Conservation (phyloP, 1,284 basidiomycete genomes). For the Abortiporus biennis region DNA sequence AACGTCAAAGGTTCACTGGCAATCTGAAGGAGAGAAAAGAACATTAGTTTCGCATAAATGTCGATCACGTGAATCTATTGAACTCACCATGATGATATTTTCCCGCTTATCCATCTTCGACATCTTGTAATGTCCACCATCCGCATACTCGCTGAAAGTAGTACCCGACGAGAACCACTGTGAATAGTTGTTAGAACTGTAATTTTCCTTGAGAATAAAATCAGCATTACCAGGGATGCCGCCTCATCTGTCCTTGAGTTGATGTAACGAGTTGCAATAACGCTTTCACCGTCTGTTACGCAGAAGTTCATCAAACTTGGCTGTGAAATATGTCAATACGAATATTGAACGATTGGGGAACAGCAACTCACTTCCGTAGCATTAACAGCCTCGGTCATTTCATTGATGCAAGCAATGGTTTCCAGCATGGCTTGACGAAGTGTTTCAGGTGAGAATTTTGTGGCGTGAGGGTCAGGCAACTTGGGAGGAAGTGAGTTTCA, state of each 20-base stretch:
- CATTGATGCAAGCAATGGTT: slow-evolving; percentile 77
- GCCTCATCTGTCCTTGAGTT: slow-evolving; percentile 90
- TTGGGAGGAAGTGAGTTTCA: too few species aligned
- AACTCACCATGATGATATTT: slow-evolving; percentile 80
- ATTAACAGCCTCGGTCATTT: slow-evolving; percentile 66
- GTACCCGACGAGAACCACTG: slow-evolving; percentile 96
- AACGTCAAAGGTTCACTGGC: slow-evolving; percentile 92
- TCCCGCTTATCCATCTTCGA: slow-evolving; percentile 94
- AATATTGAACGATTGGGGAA: slow-evolving; percentile 5
- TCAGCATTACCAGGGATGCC: slow-evolving; percentile 64
- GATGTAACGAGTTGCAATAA: slow-evolving; percentile 93
- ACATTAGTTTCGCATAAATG: slow-evolving; percentile 1
- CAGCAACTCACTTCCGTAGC: slow-evolving; percentile 57
- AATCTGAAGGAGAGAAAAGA: slow-evolving; percentile 38
- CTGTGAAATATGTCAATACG: slow-evolving; percentile 28
- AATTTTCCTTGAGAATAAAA: background rate
- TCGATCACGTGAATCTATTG: too few species aligned
- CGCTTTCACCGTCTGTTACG: slow-evolving; percentile 89
- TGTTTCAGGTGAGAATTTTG: slow-evolving; percentile 54
- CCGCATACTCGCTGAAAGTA: slow-evolving; percentile 86
- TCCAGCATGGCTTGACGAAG: slow-evolving; percentile 81
- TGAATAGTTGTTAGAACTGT: slow-evolving; percentile 7
- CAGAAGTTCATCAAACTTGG: slow-evolving; percentile 96
- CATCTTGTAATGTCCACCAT: slow-evolving; percentile 90
- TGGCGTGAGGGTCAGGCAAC: slow-evolving; percentile 78